phyloP scores from a whole-genome alignment of 2,329 filamentous ascomycete species.

The Colletotrichum sp. region DNA sequence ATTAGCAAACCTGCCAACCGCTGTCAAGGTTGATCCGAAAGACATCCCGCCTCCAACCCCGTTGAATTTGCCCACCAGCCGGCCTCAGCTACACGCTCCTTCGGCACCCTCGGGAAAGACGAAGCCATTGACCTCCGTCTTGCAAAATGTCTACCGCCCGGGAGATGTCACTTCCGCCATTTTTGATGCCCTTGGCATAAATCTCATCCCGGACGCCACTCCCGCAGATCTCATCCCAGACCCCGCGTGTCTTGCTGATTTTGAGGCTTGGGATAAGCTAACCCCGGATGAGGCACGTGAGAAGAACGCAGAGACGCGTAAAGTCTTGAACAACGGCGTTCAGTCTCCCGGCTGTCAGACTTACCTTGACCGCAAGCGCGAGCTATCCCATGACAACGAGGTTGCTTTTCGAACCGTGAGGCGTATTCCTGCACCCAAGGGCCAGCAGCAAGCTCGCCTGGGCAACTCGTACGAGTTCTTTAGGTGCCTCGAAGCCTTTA shows the following conservation, averaged over 20 bases:
- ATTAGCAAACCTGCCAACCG: slow-evolving; percentile 27
- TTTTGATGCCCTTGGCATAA: slow-evolving; percentile 62
- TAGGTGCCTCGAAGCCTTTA: slow-evolving; percentile 64
- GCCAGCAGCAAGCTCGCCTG: slow-evolving; percentile 58
- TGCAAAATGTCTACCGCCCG: slow-evolving; percentile 61
- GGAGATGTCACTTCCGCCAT: slow-evolving; percentile 52
- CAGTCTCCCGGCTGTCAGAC: slow-evolving; percentile 61
- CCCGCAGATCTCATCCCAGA: slow-evolving; percentile 59
- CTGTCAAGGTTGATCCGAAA: slow-evolving; percentile 44
- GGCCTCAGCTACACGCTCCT: slow-evolving; percentile 28
- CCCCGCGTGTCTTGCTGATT: slow-evolving; percentile 56
- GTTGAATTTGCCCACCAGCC: slow-evolving; percentile 53
- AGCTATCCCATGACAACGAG: slow-evolving; percentile 61
- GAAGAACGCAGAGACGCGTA: slow-evolving; percentile 52
- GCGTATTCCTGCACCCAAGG: slow-evolving; percentile 59
- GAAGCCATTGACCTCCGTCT: slow-evolving; percentile 50
- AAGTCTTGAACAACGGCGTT: slow-evolving; percentile 56
- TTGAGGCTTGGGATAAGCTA: slow-evolving; percentile 55
- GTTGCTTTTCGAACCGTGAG: slow-evolving; percentile 67
- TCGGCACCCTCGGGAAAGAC: slow-evolving; percentile 25
- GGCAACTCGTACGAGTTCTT: slow-evolving; percentile 72
- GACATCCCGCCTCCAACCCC: slow-evolving; percentile 63
- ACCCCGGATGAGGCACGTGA: slow-evolving; percentile 54
- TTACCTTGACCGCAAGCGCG: slow-evolving; percentile 63
- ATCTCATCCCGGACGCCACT: slow-evolving; percentile 57